Evolutionary conservation across 176 grass and related monocot genomes (phyloP).

Genomic region (Cenchrus americanus): DNA sequence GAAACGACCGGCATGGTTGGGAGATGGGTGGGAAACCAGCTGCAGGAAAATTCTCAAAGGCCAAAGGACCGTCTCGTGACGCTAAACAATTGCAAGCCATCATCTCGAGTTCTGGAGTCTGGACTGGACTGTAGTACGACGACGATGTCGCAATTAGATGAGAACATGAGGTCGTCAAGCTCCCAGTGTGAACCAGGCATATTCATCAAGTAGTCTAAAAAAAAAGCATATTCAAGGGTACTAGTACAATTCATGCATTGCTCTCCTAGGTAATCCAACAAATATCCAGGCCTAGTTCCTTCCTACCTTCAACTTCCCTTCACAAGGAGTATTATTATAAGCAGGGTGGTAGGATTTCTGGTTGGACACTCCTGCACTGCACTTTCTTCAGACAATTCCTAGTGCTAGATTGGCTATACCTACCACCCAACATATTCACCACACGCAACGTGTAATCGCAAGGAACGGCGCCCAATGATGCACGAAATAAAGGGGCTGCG

Average conservation of each 20-base stretch:
- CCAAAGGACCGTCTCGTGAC: too few relatives aligned
- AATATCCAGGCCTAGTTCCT: background rate
- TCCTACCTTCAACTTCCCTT: conserved; percentile 2
- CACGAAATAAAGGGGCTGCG: too few relatives aligned
- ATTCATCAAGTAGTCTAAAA: too few relatives aligned
- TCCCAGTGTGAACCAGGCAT: background rate
- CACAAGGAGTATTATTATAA: background rate
- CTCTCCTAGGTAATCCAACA: background rate
- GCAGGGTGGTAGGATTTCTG: background rate
- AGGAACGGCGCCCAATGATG: background rate
- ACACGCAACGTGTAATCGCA: background rate
- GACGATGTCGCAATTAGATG: too few relatives aligned
- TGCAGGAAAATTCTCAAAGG: background rate
- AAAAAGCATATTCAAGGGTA: background rate
- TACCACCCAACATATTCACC: background rate
- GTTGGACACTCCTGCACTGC: background rate
- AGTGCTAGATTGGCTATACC: background rate
- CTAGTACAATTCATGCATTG: background rate
- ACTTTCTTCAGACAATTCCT: background rate
- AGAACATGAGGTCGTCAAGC: background rate
- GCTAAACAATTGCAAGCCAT: background rate
- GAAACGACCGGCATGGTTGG: background rate
- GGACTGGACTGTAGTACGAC: too few relatives aligned
- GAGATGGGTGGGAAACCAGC: conserved; percentile 10
- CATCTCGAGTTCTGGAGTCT: too few relatives aligned